A percentile compares a stretch with the other conserved stretches of the same genome.
Evolutionary conservation across 2,329 filamentous ascomycete species (phyloP).

Genomic region (Neopestalotiopsis rosae): DNA sequence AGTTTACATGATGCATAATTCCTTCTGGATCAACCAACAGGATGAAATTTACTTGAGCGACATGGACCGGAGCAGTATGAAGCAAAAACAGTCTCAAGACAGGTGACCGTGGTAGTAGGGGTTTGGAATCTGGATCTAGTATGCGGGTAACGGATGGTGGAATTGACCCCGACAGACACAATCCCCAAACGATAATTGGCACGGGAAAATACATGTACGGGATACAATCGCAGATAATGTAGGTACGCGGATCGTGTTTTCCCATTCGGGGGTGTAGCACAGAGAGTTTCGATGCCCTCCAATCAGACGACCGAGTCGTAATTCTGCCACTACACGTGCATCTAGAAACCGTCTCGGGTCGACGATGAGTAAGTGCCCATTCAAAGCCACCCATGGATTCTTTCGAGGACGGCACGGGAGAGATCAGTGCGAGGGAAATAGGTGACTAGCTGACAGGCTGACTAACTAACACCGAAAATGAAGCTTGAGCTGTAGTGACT

Average conservation of each 20-base stretch:
- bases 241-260: not conserved
- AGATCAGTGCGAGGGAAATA: not conserved
- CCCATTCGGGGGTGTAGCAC: too few relatives aligned
- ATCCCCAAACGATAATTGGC: not conserved
- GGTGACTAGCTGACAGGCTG: too few relatives aligned
- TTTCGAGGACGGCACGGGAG: not conserved
- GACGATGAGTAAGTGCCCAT: slow-evolving; percentile 4
- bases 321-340: not conserved
- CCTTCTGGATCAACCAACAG: too few relatives aligned
- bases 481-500: too few relatives aligned
- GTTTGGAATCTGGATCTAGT: not conserved
- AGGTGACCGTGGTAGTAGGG: not conserved
- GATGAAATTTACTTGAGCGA: not conserved
- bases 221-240: not conserved
- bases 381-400: not conserved
- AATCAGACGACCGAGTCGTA: not conserved
- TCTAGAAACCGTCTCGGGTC: not conserved
- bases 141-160: not conserved
- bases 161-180: not conserved
- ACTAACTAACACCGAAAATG: too few relatives aligned
- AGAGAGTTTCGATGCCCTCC: not conserved
- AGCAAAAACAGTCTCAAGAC: not conserved
- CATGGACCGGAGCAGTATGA: not conserved
- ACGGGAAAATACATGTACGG: not conserved
- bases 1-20: too few relatives aligned